Conservation (phyloP, 164 flowering plant species). For the Annona squamosa region DNA sequence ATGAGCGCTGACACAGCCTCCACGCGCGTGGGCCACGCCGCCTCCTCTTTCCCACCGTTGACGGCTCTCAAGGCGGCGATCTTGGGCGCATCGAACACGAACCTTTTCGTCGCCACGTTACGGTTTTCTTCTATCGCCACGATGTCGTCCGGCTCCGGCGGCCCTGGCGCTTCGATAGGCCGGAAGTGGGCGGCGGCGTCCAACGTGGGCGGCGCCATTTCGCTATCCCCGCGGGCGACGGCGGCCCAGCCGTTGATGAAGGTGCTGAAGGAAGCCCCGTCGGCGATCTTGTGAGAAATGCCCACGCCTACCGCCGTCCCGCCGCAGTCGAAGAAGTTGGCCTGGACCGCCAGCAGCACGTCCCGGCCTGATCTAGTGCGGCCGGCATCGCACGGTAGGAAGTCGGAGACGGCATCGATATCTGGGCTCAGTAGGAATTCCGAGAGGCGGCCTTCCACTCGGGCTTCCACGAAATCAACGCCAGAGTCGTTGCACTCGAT, state of each 20-base stretch:
- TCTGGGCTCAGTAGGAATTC: background rate
- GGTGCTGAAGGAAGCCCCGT: constrained; percentile 18
- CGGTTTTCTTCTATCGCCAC: background rate
- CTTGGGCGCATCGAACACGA: constrained; percentile 17
- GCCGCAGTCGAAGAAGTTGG: constrained; percentile 33
- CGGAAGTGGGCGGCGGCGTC: constrained; percentile 18
- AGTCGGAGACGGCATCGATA: background rate
- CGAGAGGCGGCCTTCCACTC: background rate
- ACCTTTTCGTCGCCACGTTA: constrained; percentile 13
- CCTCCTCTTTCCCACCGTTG: background rate
- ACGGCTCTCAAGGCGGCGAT: constrained; percentile 11
- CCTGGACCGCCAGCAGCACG: constrained; percentile 21
- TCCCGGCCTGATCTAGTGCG: constrained; percentile 5
- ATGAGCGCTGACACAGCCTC: constrained; percentile 28
- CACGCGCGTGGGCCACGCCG: constrained; percentile 21
- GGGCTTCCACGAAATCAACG: background rate
- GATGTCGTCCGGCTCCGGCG: background rate
- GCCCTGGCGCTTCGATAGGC: constrained; percentile 2
- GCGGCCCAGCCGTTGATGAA: constrained; percentile 35
- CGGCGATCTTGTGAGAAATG: constrained; percentile 32
- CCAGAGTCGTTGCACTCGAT: constrained; percentile 10
- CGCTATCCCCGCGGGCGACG: constrained; percentile 6
- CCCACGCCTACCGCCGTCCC: constrained; percentile 27
- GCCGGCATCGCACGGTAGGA: constrained; percentile 17
- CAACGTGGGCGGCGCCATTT: constrained; percentile 14